Evolutionary conservation across 129 eudicot genomes (phyloP).

Genomic region (Calendula officinalis): DNA sequence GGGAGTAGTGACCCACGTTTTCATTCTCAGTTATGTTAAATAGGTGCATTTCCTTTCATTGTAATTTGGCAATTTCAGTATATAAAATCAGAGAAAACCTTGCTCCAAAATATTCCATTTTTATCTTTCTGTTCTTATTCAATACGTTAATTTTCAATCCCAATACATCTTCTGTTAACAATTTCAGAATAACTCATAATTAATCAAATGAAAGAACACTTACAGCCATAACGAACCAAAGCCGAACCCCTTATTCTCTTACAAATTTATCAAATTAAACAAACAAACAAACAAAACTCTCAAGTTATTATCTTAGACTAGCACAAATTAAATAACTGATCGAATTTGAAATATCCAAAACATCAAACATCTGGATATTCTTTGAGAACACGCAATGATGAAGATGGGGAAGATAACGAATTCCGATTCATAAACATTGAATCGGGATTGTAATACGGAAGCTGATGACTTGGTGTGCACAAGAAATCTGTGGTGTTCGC

Average conservation of each 20-base stretch:
- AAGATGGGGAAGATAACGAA: slow-evolving; percentile 37
- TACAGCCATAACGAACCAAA: slow-evolving; percentile 4
- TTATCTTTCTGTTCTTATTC: no score
- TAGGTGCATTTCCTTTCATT: no score
- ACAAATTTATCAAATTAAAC: slow-evolving; percentile 16
- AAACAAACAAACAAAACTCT: slow-evolving; percentile 13
- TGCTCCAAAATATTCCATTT: no score
- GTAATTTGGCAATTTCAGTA: no score
- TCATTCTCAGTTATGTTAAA: no score
- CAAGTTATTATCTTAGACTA: slow-evolving; percentile 27
- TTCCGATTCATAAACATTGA: slow-evolving; percentile 42
- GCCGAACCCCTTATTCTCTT: slow-evolving; percentile 4
- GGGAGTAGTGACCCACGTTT: no score
- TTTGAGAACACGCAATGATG: slow-evolving; percentile 42
- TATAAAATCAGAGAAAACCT: no score
- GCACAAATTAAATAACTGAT: background rate
- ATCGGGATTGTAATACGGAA: slow-evolving; percentile 42
- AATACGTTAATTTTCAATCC: no score
- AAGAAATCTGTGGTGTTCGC: slow-evolving; percentile 29
- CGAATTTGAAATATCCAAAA: background rate
- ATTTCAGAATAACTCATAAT: background rate
- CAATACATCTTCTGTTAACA: background rate
- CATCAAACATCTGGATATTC: slow-evolving; percentile 43
- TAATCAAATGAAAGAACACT: background rate
- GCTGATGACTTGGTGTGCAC: slow-evolving; percentile 32